These are phyloP conservation scores for Mycogone perniciosa DNA, from an alignment of 2,329 filamentous ascomycete genomes.

Conservation along the genomic window DNA sequence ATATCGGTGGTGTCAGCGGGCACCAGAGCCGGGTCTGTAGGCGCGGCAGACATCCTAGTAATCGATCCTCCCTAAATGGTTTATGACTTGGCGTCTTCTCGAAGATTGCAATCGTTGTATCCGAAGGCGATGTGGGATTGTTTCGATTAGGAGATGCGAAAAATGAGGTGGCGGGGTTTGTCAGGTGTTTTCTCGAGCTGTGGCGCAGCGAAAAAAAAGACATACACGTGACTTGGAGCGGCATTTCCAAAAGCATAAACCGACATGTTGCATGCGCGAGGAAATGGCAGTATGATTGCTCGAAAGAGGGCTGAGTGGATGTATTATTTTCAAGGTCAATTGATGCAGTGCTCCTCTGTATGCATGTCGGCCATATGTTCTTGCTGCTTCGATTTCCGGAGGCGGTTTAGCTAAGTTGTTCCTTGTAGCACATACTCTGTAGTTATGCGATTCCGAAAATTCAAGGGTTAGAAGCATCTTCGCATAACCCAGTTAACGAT, in stretches of 20 bases:
- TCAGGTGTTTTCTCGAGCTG: slow-evolving; percentile 4
- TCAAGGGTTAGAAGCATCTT: background rate
- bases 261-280: slow-evolving; percentile 2
- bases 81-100: slow-evolving; percentile 23
- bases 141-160: slow-evolving; percentile 32
- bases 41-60: slow-evolving; percentile 31
- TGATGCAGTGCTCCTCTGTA: background rate
- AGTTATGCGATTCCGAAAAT: background rate
- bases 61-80: slow-evolving; percentile 22
- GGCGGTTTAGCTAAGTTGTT: too few relatives aligned
- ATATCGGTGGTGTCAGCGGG: slow-evolving; percentile 19
- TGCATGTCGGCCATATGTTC: too few relatives aligned
- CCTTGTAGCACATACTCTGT: background rate
- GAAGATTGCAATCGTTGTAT: slow-evolving; percentile 34
- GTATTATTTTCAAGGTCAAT: background rate
- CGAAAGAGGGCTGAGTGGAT: background rate
- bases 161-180: slow-evolving; percentile 26
- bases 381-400: too few relatives aligned
- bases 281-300: background rate
- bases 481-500: background rate
- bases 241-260: background rate
- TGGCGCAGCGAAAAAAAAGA: background rate
- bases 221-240: slow-evolving; percentile 3
- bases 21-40: slow-evolving; percentile 34
- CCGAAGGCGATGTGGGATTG: slow-evolving; percentile 30